Evolutionary conservation across 306 rosid species (phyloP).

Genomic region (Bauhinia variegata): DNA sequence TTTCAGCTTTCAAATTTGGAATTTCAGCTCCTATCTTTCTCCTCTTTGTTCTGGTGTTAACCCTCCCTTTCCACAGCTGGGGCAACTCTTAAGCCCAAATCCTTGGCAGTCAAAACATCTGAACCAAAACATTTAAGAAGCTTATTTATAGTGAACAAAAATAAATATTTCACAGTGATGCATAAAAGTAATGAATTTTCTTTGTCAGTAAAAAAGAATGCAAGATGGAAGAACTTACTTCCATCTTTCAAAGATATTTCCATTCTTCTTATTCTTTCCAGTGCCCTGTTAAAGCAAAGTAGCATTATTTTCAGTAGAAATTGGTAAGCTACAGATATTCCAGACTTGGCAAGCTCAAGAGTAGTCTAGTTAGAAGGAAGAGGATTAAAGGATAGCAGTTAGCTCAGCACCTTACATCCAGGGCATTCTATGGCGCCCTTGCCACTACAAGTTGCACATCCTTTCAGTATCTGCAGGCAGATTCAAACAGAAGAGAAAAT

Average conservation of each 20-base stretch:
- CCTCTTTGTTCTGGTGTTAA: constrained; percentile 93
- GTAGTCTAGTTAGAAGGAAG: background rate
- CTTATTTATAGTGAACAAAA: background rate
- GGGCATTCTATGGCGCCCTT: constrained; percentile 80
- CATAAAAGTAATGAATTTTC: background rate
- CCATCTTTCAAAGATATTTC: constrained; percentile 92
- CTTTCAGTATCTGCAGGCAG: constrained; percentile 49
- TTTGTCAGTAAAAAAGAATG: background rate
- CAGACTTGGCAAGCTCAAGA: too few relatives aligned
- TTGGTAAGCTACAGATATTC: too few relatives aligned
- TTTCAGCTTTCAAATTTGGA: too few relatives aligned
- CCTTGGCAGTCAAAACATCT: constrained; percentile 93
- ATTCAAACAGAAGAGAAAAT: background rate
- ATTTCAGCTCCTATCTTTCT: constrained; percentile 56
- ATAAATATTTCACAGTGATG: too few relatives aligned
- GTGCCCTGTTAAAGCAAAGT: constrained; percentile 58
- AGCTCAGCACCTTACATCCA: constrained; percentile 70
- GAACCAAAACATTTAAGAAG: constrained; percentile 14
- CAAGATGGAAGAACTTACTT: constrained; percentile 56
- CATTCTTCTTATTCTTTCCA: constrained; percentile 85
- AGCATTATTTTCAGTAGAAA: background rate
- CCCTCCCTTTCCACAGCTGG: constrained; percentile 79
- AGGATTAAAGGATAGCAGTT: constrained; percentile 43
- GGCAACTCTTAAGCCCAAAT: constrained; percentile 83
- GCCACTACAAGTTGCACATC: constrained; percentile 64